Conservation (phyloP, 768 basidiomycete species). For the Psilocybe tampanensis region DNA sequence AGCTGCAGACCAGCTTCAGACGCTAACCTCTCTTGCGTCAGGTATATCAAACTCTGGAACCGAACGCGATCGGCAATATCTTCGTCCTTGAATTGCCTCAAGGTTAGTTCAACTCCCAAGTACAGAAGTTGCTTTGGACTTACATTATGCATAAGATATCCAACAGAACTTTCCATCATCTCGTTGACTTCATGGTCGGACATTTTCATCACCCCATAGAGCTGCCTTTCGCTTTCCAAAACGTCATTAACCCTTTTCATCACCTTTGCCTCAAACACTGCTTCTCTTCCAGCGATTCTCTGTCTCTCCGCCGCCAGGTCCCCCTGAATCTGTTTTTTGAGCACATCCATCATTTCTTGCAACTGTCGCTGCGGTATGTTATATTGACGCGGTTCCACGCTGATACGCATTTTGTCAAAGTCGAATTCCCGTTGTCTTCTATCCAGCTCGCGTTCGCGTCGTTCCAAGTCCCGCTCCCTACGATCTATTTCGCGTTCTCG, state of each 20-base stretch:
- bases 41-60: conserved; percentile 25
- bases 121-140: not conserved
- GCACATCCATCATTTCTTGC: conserved; percentile 13
- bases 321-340: conserved; percentile 11
- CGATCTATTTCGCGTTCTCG: conserved; percentile 19
- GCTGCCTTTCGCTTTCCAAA: conserved; percentile 21
- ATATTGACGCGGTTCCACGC: not conserved
- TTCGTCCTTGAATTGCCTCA: conserved; percentile 18
- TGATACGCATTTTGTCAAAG: conserved; percentile 17
- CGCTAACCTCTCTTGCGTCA: conserved; percentile 23
- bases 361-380: conserved; percentile 7
- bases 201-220: conserved; percentile 23
- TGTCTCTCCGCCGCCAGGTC: conserved; percentile 14
- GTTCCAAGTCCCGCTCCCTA: conserved; percentile 24
- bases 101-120: not conserved
- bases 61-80: conserved; percentile 26
- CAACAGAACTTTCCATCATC: conserved; percentile 25
- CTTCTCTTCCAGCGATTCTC: conserved; percentile 15
- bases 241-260: conserved; percentile 19
- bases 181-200: conserved; percentile 26
- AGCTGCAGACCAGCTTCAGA: conserved; percentile 21
- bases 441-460: conserved; percentile 25
- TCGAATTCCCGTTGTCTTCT: conserved; percentile 23
- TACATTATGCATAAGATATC: conserved; percentile 22
- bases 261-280: conserved; percentile 14